Percentiles rank a stretch among this genome's conserved stretches.
Evolutionary conservation across 257 asterid species (phyloP).

Genomic region (Solanum commersonii): DNA sequence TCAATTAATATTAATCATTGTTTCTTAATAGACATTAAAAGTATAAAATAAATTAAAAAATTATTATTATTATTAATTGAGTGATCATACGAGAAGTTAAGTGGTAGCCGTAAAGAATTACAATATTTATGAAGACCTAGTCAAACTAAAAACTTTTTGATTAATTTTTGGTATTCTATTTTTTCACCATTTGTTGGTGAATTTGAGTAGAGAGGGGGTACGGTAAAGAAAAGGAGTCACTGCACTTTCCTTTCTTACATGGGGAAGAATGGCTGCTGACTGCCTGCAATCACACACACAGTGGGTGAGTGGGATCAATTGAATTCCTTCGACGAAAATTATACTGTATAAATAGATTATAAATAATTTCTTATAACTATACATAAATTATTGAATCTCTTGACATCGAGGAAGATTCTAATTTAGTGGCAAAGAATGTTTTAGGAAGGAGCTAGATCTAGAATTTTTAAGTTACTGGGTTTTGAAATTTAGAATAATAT

Average conservation of each 20-base stretch:
- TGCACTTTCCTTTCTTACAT: background rate
- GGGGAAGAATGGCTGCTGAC: background rate
- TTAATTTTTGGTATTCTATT: background rate
- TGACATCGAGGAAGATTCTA: background rate
- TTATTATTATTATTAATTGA: background rate
- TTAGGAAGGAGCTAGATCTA: background rate
- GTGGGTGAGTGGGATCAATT: background rate
- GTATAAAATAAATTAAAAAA: too few relatives aligned
- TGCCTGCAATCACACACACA: background rate
- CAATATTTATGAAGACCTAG: background rate
- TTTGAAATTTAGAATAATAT: background rate
- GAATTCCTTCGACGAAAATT: background rate
- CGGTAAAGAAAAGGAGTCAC: background rate
- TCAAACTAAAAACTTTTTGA: background rate
- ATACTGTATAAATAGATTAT: background rate
- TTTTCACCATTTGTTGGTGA: background rate
- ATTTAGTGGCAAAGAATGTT: background rate
- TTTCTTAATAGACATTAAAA: too few relatives aligned
- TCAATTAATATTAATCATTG: too few relatives aligned
- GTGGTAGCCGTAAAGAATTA: background rate
- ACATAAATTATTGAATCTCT: background rate
- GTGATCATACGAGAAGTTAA: background rate
- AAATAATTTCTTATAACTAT: background rate
- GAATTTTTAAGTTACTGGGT: background rate
- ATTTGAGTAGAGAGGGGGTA: constrained; percentile 6